Base-by-base conservation (phyloP, 352 stramenopile species). In the Phytopythium montanum region DNA sequence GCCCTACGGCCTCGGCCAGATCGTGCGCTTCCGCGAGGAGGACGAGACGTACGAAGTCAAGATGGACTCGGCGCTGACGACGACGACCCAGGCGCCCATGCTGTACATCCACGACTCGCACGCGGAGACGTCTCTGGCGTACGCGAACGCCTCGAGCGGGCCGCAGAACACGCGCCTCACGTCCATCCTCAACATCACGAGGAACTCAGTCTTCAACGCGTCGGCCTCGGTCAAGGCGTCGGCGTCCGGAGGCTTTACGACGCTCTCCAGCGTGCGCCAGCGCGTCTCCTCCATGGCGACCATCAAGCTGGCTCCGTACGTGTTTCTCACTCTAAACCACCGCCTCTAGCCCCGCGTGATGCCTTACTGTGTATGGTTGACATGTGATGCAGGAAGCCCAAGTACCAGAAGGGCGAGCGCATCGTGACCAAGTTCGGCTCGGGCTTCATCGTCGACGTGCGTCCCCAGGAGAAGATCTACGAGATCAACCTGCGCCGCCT, bases 361-460 rank as follows among this genome's bases (percentile, higher is more conserved):
- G 13, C 14, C 38, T 56, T 52, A 62, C 50, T 26, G 23, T 23
- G 18, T 60, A 16, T 16, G 36, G 42, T 10, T 46, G n/a, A n/a
- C 29, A 18, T 38, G 23, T 63, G 25, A n/a, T 60, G 18, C 60
- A 89, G 77, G 25, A 92, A 80, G 46, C 44, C 57, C 53, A 92
- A 86, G 55, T 94, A 73, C 56, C 72, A 90, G 60, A 85, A 87
- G 61, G 81, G 82, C 5, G 82, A 94, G 54, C 85, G 85, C 21
- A 79, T 94, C 60, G 49, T 94, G 38, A 91, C 81, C 18, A 73
- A 60, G 33, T 90, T 92, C 57, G 85, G 85, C 34, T 94, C 85
- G 25, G 85, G 82, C n/a, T 92, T 92, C 46, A 62, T 94, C 34
- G 67, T 81, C 23, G 79, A 90, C 39, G 57, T 63, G 2, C 76